Evolutionary conservation across 208 protist species (phyloP), one percentile per base, ranked within the genome.

Genomic region (Acanthamoeba lenticulata): DNA sequence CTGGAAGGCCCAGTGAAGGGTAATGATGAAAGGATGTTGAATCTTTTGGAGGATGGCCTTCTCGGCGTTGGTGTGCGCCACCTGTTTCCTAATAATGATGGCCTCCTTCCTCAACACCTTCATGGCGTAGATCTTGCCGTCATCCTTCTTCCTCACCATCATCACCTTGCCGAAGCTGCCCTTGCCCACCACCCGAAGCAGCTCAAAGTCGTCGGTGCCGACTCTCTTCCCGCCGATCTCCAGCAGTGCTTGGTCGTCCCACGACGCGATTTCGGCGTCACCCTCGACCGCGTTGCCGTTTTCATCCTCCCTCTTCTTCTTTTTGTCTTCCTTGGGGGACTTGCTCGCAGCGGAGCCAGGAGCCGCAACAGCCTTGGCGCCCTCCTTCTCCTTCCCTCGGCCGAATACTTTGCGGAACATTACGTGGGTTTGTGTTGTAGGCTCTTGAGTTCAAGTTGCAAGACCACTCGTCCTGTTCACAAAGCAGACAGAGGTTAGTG

Each of bases 51-150:
- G 69, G 27, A 94, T 86, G 57, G 94, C 83, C 36, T 62, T 65
- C 67, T 92, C 93, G 17, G 52, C 69, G 17, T 94, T 95, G 55
- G 69, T 92, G 49, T 55, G 86, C 29, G 74, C 44, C 27, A 55
- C 81, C 81, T 65, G 19, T 36, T 13, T 44, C 74, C 19, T 49
- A 47, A 34, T 92, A 74, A 47, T 47, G 57, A 77, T 44, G 34
- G 55, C 57, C 60, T 77, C 60, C 69, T 97, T 97, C 49, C 85
- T 94, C 47, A 98, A 45, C 32, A 96, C 96, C 77, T 98, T 98
- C 97, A 98, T 97, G 24, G 97, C 97, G 81, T 97, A 98, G 1
- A 98, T 95, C 36, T 92, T 90, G 9, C 95, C 94, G 2, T 93
- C 97, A 55, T 94, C 79, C 40, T 97, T 98, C 89, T 97, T 97